Evolutionary conservation across 139 green algal genomes (phyloP).

Genomic region (Chlamydomonas sphaeroides): DNA sequence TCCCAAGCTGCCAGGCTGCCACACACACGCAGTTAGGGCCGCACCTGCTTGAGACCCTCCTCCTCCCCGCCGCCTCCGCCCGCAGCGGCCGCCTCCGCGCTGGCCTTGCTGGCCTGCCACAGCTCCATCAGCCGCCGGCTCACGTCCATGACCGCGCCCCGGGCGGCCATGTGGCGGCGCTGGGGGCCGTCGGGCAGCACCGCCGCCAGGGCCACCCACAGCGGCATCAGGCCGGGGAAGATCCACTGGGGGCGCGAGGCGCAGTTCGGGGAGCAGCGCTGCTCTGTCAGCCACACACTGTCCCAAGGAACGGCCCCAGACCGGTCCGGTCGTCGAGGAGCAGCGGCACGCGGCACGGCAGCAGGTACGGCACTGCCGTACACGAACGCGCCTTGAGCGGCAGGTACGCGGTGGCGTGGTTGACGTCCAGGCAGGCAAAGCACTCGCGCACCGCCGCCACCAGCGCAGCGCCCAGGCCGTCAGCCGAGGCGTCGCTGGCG

Average conservation of each 20-base stretch:
- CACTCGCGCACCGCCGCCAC: background rate
- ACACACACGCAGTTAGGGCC: too few relatives aligned
- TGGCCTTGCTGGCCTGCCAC: slow-evolving; percentile 4
- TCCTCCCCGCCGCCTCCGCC: background rate
- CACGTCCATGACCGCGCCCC: background rate
- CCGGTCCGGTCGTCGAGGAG: too few relatives aligned
- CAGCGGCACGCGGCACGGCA: background rate
- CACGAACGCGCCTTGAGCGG: background rate
- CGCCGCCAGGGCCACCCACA: background rate
- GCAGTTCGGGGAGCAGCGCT: too few relatives aligned
- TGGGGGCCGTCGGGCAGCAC: background rate
- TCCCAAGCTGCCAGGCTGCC: too few relatives aligned
- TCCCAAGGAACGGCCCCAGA: too few relatives aligned
- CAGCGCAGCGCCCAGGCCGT: background rate
- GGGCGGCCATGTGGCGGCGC: too few relatives aligned
- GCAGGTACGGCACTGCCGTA: background rate
- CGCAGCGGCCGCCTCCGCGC: background rate
- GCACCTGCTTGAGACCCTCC: background rate
- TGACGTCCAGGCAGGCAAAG: background rate
- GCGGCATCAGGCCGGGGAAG: background rate
- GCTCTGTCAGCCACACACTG: too few relatives aligned
- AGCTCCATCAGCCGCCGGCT: slow-evolving; percentile 8
- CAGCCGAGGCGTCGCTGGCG: too few relatives aligned
- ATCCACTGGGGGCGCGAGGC: background rate
- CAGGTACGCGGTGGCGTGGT: slow-evolving; percentile 3